Percentiles rank a stretch among this genome's conserved stretches.
Evolutionary conservation across 2,329 filamentous ascomycete species (phyloP).

Genomic region (Calonectria leucothoes): DNA sequence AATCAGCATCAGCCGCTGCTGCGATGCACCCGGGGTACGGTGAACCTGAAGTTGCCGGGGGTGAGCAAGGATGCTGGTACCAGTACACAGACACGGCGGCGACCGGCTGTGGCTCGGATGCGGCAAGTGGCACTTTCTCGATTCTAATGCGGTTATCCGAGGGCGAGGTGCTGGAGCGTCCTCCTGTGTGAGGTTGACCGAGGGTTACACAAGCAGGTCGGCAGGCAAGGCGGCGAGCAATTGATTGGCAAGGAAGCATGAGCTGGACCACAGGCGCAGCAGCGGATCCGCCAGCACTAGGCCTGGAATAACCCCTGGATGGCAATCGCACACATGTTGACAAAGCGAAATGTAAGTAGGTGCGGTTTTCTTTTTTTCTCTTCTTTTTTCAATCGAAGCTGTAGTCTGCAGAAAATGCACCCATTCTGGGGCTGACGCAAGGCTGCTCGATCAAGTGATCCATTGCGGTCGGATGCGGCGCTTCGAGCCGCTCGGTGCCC

Average conservation of each 20-base stretch:
- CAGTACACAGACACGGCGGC: slow-evolving; percentile 28
- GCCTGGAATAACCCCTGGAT: slow-evolving; percentile 17
- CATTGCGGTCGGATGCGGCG: not conserved
- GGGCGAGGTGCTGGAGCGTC: slow-evolving; percentile 25
- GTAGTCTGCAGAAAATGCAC: not conserved
- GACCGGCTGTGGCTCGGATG: slow-evolving; percentile 26
- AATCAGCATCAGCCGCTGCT: slow-evolving; percentile 38
- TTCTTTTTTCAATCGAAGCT: not conserved
- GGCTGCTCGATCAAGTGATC: not conserved
- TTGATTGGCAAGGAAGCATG: slow-evolving; percentile 31
- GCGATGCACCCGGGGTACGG: slow-evolving; percentile 36
- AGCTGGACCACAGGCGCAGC: slow-evolving; percentile 28
- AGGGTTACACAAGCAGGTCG: slow-evolving; percentile 39
- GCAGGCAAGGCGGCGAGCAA: slow-evolving; percentile 30
- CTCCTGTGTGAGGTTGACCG: slow-evolving; percentile 32
- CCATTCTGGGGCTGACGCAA: not conserved
- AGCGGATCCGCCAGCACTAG: slow-evolving; percentile 23
- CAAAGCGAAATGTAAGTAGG: not conserved
- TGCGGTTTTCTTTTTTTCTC: not conserved
- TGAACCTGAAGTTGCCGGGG: slow-evolving; percentile 33
- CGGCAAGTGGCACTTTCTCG: slow-evolving; percentile 28
- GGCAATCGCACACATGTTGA: not conserved
- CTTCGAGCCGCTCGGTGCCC: not conserved
- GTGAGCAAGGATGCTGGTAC: slow-evolving; percentile 36
- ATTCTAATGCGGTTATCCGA: slow-evolving; percentile 31